Evolutionary conservation across 768 basidiomycete species (phyloP).

Genomic region (Calocera viscosa): DNA sequence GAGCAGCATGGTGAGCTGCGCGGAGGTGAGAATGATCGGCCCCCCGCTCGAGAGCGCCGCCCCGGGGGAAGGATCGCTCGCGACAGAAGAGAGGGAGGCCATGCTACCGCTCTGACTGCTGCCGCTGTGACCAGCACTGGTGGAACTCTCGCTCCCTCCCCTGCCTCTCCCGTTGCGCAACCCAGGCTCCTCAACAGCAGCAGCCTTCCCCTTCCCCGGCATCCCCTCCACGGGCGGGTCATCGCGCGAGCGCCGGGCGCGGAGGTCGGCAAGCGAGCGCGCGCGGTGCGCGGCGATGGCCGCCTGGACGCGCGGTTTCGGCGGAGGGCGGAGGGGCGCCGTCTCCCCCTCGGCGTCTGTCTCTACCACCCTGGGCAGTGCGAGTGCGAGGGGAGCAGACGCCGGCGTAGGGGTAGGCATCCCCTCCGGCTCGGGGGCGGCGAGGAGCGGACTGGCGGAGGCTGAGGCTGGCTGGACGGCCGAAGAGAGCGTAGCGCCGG

Average conservation of each 20-base stretch:
- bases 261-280: background rate
- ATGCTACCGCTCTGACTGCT: conserved; percentile 51
- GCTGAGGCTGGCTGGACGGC: background rate
- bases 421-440: background rate
- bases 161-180: background rate
- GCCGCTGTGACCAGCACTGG: background rate
- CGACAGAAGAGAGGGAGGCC: conserved; percentile 45
- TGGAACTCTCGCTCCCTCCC: conserved; percentile 2
- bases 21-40: conserved; percentile 52
- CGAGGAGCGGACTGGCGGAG: background rate
- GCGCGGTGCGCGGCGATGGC: background rate
- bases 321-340: background rate
- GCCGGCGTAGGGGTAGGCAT: background rate
- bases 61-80: conserved; percentile 49
- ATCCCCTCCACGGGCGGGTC: background rate
- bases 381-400: background rate
- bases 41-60: conserved; percentile 45
- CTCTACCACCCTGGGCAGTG: background rate
- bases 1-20: conserved; percentile 49
- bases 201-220: background rate
- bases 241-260: background rate
- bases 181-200: too few species aligned
- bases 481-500: conserved; percentile 18
- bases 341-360: background rate
- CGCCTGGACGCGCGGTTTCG: background rate